Evolutionary conservation across 2,329 filamentous ascomycete species (phyloP), one percentile per base, ranked within the genome.

Genomic region (Diaporthe sp.): DNA sequence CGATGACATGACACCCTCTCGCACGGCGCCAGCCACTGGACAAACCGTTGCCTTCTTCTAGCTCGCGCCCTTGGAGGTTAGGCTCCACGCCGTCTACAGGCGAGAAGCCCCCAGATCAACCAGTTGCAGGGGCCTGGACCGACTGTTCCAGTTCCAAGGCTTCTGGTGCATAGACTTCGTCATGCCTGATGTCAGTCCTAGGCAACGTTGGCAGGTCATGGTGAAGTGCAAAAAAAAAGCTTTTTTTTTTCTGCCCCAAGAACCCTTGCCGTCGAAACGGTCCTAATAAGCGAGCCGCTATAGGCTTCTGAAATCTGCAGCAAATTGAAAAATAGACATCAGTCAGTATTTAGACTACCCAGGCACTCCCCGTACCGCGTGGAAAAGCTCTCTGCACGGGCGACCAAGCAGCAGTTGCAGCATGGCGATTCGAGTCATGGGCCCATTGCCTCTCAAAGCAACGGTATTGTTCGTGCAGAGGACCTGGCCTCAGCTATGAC

Each of bases 401-500:
- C 57, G 49, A 51, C 42, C 39, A 59, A n/a, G 53, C 25, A 25
- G 19, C 13, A 42, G 25, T 59, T 31, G 37, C 59, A 62, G 39
- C 59, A 44, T 31, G 39, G n/a, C 46, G 31, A 39, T 55, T 55
- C 58, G 70, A 73, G 70, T 73, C 70, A 73, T 65, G 70, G 22
- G 46, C 58, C 46, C 58, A 68, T 9, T 34, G 65, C 46, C 46
- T 13, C 65, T 61, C 55, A 57, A 57, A 65, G 58, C 58, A 65
- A 53, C 58, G 19, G 46, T 31, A 55, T 61, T 59, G 25, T 28
- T 37, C 25, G 49, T 51, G 57, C 58, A 28, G 37, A 53, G 34
- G 34, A 15, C 6, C 57, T 39, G 59, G 34, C 71, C 37, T 73
- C 58, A 73, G 71, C 71, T 73, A 73, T 65, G 71, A 65, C 58